A percentile compares a stretch with the other conserved stretches of the same genome.
Evolutionary conservation across 345 rosid genomes (phyloP).

Genomic region (Leavenworthia alabamica): DNA sequence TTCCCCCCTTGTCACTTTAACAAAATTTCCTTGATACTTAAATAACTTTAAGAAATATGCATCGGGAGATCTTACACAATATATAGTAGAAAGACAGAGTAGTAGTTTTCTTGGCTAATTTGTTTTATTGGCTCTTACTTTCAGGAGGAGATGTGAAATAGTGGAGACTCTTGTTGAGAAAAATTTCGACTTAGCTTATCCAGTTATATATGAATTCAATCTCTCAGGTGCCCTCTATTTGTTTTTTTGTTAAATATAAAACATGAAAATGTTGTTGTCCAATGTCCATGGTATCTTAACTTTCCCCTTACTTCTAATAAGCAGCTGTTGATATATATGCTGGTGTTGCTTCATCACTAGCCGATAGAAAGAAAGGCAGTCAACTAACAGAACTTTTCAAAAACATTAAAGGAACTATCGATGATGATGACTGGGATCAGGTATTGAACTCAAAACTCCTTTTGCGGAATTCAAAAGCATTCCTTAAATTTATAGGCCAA

Average conservation of each 20-base stretch:
- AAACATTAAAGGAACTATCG: constrained; percentile 84
- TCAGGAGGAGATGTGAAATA: constrained; percentile 82
- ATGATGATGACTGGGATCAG: constrained; percentile 98
- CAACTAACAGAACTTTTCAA: constrained; percentile 89
- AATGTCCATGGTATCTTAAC: constrained; percentile 6
- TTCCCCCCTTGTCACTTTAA: not conserved
- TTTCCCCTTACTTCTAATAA: constrained; percentile 17
- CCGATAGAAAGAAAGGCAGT: constrained; percentile 82
- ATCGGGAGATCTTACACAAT: not conserved
- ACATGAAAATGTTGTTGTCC: not conserved
- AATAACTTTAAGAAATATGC: not conserved
- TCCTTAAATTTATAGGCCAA: not conserved
- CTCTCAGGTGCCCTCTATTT: constrained; percentile 60
- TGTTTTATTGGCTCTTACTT: constrained; percentile 27
- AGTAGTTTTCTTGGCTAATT: constrained; percentile 11
- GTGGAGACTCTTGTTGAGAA: constrained; percentile 88
- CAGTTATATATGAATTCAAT: constrained; percentile 76
- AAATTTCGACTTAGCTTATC: constrained; percentile 92
- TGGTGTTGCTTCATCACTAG: constrained; percentile 90
- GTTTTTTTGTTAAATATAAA: not conserved
- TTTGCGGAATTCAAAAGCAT: not conserved
- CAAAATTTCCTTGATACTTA: not conserved
- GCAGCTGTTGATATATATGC: constrained; percentile 97
- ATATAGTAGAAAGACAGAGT: constrained; percentile 1
- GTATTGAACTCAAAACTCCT: constrained; percentile 32